These are phyloP conservation scores for Nicotiana undulata DNA, from an alignment of 257 asterid genomes.

Conservation along the genomic window DNA sequence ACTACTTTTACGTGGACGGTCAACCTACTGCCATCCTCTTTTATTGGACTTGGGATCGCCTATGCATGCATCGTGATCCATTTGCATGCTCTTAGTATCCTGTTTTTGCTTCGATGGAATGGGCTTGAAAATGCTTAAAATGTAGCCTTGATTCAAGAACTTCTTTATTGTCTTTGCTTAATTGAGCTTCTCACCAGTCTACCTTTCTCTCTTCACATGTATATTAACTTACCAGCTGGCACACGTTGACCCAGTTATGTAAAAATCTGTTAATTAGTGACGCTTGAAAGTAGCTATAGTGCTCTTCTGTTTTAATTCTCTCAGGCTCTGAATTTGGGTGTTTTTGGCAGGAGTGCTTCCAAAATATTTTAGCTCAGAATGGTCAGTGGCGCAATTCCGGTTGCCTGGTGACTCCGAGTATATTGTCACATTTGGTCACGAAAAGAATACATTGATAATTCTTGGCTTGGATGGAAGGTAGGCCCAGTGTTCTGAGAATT, in stretches of 20 bases:
- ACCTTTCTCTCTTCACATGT: not conserved
- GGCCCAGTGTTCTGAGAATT: not conserved
- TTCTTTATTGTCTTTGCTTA: not conserved
- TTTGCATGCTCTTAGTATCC: not conserved
- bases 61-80: not conserved
- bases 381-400: slow-evolving; percentile 95
- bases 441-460: slow-evolving; percentile 49
- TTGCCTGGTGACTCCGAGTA: slow-evolving; percentile 60
- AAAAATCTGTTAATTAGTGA: not conserved
- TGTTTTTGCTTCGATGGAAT: not conserved
- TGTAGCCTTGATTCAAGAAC: not conserved
- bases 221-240: not conserved
- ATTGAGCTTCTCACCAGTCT: not conserved
- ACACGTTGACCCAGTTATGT: not conserved
- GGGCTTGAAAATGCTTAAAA: not conserved
- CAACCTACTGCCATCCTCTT: not conserved
- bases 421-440: slow-evolving; percentile 65
- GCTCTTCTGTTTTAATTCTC: not conserved
- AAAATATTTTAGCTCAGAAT: slow-evolving; percentile 91
- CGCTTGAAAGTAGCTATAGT: not conserved
- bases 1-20: not conserved
- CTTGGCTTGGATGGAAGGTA: slow-evolving; percentile 92
- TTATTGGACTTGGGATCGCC: not conserved
- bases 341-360: slow-evolving; percentile 69
- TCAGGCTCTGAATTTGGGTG: slow-evolving; percentile 3